A percentile compares a stretch with the other conserved stretches of the same genome.
These are phyloP conservation scores for Collybia sp. DNA, from an alignment of 768 basidiomycete genomes.

Conservation along the genomic window DNA sequence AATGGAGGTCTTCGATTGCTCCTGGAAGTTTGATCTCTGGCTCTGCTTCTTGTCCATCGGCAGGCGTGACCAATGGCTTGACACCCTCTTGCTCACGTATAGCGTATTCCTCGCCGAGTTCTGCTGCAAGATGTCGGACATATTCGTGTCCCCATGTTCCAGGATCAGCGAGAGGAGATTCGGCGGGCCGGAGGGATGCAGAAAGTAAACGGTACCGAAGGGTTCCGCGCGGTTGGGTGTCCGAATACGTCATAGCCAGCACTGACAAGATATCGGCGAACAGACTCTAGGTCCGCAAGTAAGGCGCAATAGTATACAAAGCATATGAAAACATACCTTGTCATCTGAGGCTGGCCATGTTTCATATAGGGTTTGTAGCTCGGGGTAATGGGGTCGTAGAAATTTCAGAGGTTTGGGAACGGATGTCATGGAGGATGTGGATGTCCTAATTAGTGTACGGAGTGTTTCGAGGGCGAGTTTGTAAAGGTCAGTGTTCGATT, in stretches of 20 bases:
- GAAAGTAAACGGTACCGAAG: slow-evolving; percentile 89
- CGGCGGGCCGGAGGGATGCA: slow-evolving; percentile 57
- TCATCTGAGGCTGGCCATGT: slow-evolving; percentile 75
- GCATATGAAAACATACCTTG: slow-evolving; percentile 43
- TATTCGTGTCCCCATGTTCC: slow-evolving; percentile 99
- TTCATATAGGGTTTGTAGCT: slow-evolving; percentile 79
- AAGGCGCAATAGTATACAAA: slow-evolving; percentile 2
- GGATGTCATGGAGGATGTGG: slow-evolving; percentile 98
- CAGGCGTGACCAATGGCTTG: slow-evolving; percentile 13
- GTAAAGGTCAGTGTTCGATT: slow-evolving; percentile 82
- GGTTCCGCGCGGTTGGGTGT: slow-evolving; percentile 94
- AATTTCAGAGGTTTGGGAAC: slow-evolving; percentile 99
- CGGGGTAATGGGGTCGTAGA: slow-evolving; percentile 89
- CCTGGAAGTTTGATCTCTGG: slow-evolving; percentile 40
- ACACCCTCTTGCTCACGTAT: slow-evolving; percentile 52
- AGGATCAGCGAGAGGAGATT: slow-evolving; percentile 75
- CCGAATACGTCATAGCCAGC: slow-evolving; percentile 99
- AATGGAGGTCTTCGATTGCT: slow-evolving; percentile 69
- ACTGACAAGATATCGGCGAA: slow-evolving; percentile 98
- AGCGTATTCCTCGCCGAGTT: slow-evolving; percentile 90
- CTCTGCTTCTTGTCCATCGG: slow-evolving; percentile 21
- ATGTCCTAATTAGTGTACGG: slow-evolving; percentile 89
- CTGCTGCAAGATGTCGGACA: slow-evolving; percentile 92
- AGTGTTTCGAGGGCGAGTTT: slow-evolving; percentile 90
- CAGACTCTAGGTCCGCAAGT: slow-evolving; percentile 53